A percentile compares a stretch with the other conserved stretches of the same genome.
These are phyloP conservation scores for Chlamydomonas sphaeroides DNA, from an alignment of 139 green algal species.

Conservation along the genomic window DNA sequence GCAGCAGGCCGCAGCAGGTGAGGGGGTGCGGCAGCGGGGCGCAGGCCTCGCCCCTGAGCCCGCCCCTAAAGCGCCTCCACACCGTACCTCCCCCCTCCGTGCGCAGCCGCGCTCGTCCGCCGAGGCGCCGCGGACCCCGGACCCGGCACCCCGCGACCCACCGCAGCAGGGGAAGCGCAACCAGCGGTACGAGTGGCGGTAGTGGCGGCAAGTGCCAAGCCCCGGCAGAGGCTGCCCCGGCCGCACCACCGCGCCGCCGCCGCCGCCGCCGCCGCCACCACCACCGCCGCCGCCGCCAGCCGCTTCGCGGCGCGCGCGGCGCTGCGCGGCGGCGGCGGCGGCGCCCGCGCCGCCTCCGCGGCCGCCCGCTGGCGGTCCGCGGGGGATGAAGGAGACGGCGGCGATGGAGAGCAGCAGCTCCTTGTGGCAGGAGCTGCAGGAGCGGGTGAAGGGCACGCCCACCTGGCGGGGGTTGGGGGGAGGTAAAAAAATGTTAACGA, in stretches of 20 bases:
- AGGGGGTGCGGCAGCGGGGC: too few species aligned
- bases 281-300: slow-evolving; percentile 10
- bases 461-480: slow-evolving; percentile 14
- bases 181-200: slow-evolving; percentile 79
- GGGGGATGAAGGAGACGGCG: slow-evolving; percentile 44
- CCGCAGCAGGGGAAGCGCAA: slow-evolving; percentile 85
- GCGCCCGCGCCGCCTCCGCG: neutral
- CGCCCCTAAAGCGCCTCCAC: too few species aligned
- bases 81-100: too few species aligned
- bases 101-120: too few species aligned
- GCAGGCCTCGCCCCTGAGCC: too few species aligned
- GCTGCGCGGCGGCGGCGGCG: neutral
- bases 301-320: neutral
- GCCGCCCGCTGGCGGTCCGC: neutral
- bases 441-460: slow-evolving; percentile 40
- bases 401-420: slow-evolving; percentile 35
- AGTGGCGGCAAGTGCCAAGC: slow-evolving; percentile 78
- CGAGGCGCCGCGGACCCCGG: too few species aligned
- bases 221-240: slow-evolving; percentile 65
- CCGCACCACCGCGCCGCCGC: slow-evolving; percentile 10
- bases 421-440: slow-evolving; percentile 51
- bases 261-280: neutral
- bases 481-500: neutral
- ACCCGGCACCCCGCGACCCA: too few species aligned
- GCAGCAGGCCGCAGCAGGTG: too few species aligned